Evolutionary conservation across 768 basidiomycete species (phyloP).

Genomic region (Cystofilobasidium bisporidii): DNA sequence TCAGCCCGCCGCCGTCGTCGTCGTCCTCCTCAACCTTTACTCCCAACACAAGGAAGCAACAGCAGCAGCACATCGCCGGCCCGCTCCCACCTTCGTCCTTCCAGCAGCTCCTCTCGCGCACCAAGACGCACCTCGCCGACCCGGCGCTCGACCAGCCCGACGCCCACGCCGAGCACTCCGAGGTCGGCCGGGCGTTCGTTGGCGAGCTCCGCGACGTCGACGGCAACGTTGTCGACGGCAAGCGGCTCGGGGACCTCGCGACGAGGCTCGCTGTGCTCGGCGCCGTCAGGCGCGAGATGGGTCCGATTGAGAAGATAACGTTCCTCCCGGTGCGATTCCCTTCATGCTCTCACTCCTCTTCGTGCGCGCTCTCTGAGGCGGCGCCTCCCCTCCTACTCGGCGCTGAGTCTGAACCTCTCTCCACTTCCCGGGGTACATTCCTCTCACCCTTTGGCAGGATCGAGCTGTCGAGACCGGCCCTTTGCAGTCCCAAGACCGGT

Average conservation of each 20-base stretch:
- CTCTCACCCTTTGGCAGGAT: no score
- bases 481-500: not conserved
- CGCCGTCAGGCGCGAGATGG: not conserved
- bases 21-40: no score
- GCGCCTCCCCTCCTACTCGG: no score
- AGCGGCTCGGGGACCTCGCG: not conserved
- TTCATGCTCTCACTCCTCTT: not conserved
- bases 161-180: not conserved
- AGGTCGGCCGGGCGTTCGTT: not conserved
- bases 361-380: no score
- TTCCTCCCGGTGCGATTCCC: conserved; percentile 1
- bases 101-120: not conserved
- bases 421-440: no score
- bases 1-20: no score
- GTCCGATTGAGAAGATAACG: not conserved
- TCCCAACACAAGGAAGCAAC: no score
- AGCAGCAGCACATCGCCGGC: no score
- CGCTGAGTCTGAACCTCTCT: no score
- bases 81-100: no score
- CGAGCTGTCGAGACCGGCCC: no score
- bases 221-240: not conserved
- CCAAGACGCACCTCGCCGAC: not conserved
- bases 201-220: not conserved
- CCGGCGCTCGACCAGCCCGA: not conserved
- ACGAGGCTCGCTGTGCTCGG: not conserved